phyloP scores from a whole-genome alignment of 495 filamentous ascomycete genomes.

The Xylaria scruposa region DNA sequence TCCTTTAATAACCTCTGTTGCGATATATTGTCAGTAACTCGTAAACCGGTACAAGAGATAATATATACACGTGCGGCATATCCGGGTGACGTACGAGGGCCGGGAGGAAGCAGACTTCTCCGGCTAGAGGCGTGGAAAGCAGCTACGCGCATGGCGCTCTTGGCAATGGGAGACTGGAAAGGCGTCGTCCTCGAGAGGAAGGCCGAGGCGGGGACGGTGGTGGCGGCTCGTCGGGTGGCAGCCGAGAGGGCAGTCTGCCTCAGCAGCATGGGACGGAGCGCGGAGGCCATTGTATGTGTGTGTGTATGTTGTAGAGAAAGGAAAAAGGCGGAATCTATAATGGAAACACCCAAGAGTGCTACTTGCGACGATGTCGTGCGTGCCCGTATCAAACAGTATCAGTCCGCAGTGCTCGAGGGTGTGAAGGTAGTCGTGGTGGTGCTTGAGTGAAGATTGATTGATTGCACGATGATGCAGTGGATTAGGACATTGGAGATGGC shows the following conservation, averaged over 20 bases:
- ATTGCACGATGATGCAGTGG: conserved; percentile 22
- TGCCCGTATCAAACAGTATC: conserved; percentile 10
- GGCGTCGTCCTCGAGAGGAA: conserved; percentile 39
- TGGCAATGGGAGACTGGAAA: conserved; percentile 42
- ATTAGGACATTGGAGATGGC: conserved; percentile 20
- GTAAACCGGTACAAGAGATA: not conserved
- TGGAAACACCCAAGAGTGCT: conserved; percentile 11
- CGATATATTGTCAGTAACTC: conserved; percentile 21
- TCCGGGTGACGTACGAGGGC: conserved; percentile 64
- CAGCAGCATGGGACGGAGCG: conserved; percentile 60
- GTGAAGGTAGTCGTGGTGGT: not conserved
- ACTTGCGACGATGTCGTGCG: conserved; percentile 10
- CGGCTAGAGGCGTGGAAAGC: conserved; percentile 76
- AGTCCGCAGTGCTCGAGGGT: conserved; percentile 21
- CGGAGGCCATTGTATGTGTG: conserved; percentile 59
- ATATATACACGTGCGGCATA: conserved; percentile 26
- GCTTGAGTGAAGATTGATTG: conserved; percentile 1
- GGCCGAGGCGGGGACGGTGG: conserved; percentile 22
- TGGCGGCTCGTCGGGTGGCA: conserved; percentile 42
- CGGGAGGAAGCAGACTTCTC: conserved; percentile 70
- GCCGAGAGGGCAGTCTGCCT: conserved; percentile 53
- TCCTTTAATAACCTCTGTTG: conserved; percentile 75
- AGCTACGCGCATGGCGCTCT: conserved; percentile 53
- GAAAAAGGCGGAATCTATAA: not conserved
- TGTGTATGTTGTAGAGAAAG: not conserved